Conservation (phyloP, 257 asterid species). For the Perilla frutescens region DNA sequence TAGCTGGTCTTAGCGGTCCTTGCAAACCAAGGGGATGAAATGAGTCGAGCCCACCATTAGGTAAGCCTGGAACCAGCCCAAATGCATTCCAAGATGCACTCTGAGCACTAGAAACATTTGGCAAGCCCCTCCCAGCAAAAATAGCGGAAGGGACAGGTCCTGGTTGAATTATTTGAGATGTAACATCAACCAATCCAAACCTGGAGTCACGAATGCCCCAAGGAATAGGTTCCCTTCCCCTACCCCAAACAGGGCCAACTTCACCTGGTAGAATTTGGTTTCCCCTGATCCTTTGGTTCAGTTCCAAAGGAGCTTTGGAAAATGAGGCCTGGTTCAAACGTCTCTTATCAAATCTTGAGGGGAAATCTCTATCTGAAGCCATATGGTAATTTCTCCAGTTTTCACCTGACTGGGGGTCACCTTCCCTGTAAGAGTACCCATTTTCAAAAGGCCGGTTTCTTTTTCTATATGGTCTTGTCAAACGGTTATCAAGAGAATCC, state of each 20-base stretch:
- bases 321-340: slow-evolving; percentile 57
- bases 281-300: slow-evolving; percentile 61
- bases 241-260: slow-evolving; percentile 62
- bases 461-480: slow-evolving; percentile 69
- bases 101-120: slow-evolving; percentile 61
- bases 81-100: slow-evolving; percentile 72
- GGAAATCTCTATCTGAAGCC: slow-evolving; percentile 55
- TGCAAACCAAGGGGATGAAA: slow-evolving; percentile 76
- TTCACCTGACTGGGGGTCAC: slow-evolving; percentile 64
- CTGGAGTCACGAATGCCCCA: slow-evolving; percentile 82
- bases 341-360: slow-evolving; percentile 68
- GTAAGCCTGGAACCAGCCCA: slow-evolving; percentile 84
- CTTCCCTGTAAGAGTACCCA: slow-evolving; percentile 68
- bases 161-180: slow-evolving; percentile 71
- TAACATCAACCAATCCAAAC: slow-evolving; percentile 71
- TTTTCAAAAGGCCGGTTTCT: slow-evolving; percentile 79
- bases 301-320: slow-evolving; percentile 66
- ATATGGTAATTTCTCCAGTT: slow-evolving; percentile 51
- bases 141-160: slow-evolving; percentile 65
- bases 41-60: slow-evolving; percentile 79
- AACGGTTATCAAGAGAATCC: slow-evolving; percentile 65
- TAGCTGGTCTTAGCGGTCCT: slow-evolving; percentile 70
- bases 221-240: slow-evolving; percentile 72
- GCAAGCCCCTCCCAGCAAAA: slow-evolving; percentile 80
- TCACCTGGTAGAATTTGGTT: slow-evolving; percentile 64